Conservation (phyloP, 257 asterid genomes). For the Orobanche coerulescens region DNA sequence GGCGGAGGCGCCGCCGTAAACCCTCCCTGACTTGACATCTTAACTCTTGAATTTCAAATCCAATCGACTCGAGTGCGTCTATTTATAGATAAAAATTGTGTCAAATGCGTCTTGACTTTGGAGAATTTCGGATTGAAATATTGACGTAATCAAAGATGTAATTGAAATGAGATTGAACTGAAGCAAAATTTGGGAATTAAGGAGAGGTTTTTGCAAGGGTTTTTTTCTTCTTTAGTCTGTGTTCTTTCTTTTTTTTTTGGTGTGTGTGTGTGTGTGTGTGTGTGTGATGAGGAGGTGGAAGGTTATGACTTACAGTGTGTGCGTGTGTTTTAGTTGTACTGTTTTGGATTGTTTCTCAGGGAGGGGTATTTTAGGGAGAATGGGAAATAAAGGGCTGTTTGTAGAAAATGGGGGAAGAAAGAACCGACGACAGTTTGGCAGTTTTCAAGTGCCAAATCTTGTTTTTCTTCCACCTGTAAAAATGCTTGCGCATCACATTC, state of each 20-base stretch:
- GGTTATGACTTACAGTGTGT: conserved; percentile 22
- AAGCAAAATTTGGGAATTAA: conserved; percentile 26
- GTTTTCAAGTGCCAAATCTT: conserved; percentile 13
- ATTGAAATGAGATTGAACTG: conserved; percentile 28
- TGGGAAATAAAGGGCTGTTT: neutral
- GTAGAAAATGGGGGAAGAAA: conserved; percentile 13
- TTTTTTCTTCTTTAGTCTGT: conserved; percentile 15
- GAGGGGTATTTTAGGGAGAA: conserved; percentile 27
- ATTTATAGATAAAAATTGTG: conserved; percentile 20
- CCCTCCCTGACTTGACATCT: conserved; percentile 69
- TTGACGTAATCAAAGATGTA: conserved; percentile 19
- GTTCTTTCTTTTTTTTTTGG: too few relatives aligned
- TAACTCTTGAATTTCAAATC: conserved; percentile 1
- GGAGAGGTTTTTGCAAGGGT: conserved; percentile 35
- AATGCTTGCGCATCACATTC: neutral
- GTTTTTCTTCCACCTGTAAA: conserved; percentile 20
- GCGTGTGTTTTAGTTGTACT: conserved; percentile 19
- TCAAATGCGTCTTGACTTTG: conserved; percentile 13
- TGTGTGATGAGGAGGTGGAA: conserved; percentile 26
- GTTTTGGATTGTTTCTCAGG: conserved; percentile 25
- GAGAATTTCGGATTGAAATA: conserved; percentile 14
- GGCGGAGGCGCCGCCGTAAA: conserved; percentile 39
- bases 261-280: conserved; percentile 9
- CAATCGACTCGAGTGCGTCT: conserved; percentile 10
- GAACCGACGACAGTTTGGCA: conserved; percentile 7